Evolutionary conservation across 306 rosid genomes (phyloP).

Genomic region (Casuarina glauca): DNA sequence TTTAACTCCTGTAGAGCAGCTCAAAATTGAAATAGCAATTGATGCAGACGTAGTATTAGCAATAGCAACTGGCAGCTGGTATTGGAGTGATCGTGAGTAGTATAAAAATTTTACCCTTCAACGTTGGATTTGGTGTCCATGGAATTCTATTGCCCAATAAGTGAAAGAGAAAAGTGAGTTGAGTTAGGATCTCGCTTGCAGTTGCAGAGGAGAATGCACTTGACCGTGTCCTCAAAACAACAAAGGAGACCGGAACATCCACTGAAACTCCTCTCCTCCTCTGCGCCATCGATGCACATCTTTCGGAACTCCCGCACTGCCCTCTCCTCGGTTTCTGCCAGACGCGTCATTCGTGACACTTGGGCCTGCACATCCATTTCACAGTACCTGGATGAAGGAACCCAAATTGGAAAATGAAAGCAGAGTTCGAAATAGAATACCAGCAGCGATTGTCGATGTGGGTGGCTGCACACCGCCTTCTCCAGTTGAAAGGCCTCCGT

Average conservation of each 20-base stretch:
- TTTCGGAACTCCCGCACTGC: constrained; percentile 32
- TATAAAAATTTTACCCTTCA: too few relatives aligned
- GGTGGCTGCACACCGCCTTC: constrained; percentile 42
- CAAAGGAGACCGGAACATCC: constrained; percentile 52
- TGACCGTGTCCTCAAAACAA: constrained; percentile 59
- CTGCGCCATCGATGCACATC: background rate
- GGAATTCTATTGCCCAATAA: too few relatives aligned
- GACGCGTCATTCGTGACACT: constrained; percentile 51
- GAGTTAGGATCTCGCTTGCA: constrained; percentile 34
- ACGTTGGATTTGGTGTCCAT: too few relatives aligned
- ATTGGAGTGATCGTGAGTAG: too few relatives aligned
- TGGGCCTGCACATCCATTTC: constrained; percentile 21
- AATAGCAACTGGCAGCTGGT: too few relatives aligned
- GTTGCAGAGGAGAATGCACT: constrained; percentile 56
- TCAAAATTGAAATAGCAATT: background rate
- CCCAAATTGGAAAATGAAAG: background rate
- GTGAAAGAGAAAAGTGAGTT: background rate
- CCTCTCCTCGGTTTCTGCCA: constrained; percentile 38
- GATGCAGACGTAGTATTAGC: background rate
- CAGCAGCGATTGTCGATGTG: constrained; percentile 28
- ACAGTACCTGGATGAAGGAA: background rate
- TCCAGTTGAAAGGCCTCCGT: constrained; percentile 30
- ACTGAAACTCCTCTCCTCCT: constrained; percentile 19
- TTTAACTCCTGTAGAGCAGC: background rate
- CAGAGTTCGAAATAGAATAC: background rate